phyloP scores from a whole-genome alignment of 352 stramenopile species.

The Halophytophthora batemanensis region DNA sequence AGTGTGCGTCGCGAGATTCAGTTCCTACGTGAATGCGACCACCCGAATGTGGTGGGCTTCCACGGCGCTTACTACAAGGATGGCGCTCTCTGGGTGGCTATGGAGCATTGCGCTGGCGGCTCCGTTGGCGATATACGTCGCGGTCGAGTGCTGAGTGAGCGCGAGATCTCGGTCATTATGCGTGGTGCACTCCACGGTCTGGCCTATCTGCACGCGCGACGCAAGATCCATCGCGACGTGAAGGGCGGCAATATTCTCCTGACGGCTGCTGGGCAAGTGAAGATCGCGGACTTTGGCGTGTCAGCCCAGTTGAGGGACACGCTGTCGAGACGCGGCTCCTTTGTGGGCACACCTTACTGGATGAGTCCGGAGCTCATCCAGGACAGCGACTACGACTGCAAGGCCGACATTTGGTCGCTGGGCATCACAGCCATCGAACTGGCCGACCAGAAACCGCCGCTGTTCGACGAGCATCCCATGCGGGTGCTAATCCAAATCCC shows the following conservation, averaged over 20 bases:
- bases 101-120: slow-evolving; percentile 87
- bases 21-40: slow-evolving; percentile 69
- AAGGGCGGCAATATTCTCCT: slow-evolving; percentile 95
- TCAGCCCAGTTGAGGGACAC: slow-evolving; percentile 60
- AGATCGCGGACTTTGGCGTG: slow-evolving; percentile 93
- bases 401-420: slow-evolving; percentile 90
- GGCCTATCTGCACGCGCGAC: slow-evolving; percentile 79
- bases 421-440: slow-evolving; percentile 91
- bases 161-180: slow-evolving; percentile 78
- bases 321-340: slow-evolving; percentile 55
- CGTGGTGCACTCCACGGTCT: slow-evolving; percentile 73
- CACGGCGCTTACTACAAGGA: slow-evolving; percentile 81
- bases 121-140: slow-evolving; percentile 75
- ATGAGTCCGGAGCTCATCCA: slow-evolving; percentile 95
- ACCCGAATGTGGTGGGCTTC: slow-evolving; percentile 78
- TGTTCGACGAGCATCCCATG: slow-evolving; percentile 91
- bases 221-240: slow-evolving; percentile 93
- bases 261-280: slow-evolving; percentile 89
- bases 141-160: slow-evolving; percentile 43
- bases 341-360: slow-evolving; percentile 93
- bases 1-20: slow-evolving; percentile 70
- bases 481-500: slow-evolving; percentile 74
- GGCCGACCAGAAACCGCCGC: slow-evolving; percentile 87
- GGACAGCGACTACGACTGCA: slow-evolving; percentile 89
- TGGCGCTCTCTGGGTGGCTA: slow-evolving; percentile 83